Conservation (phyloP, 139 green algal species). For the Chlamydomonas eustigma region DNA sequence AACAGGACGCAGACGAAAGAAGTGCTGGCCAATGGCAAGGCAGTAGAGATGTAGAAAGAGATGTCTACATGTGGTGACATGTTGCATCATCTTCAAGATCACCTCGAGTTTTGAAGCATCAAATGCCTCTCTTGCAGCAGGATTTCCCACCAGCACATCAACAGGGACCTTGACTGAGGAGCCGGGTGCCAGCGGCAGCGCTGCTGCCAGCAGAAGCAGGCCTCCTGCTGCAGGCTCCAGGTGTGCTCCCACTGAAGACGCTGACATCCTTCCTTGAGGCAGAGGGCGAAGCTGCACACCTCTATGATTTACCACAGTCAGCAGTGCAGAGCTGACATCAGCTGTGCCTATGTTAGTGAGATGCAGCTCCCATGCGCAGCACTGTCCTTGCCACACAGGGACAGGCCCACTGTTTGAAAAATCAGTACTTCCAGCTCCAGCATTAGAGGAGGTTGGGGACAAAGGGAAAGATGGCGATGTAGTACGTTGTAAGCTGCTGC, state of each 20-base stretch:
- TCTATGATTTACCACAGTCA: slow-evolving; percentile 22
- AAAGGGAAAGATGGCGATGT: too few species aligned
- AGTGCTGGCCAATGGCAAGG: too few species aligned
- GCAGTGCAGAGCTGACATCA: slow-evolving; percentile 6
- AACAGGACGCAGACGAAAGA: too few species aligned
- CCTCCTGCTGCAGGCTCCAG: background rate
- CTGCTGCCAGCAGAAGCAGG: background rate
- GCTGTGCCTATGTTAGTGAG: slow-evolving; percentile 30
- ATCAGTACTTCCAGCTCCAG: background rate
- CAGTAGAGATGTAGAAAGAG: too few species aligned
- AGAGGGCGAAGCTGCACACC: slow-evolving; percentile 28
- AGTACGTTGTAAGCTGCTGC: too few species aligned
- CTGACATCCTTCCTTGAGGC: slow-evolving; percentile 7
- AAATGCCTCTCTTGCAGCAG: slow-evolving; percentile 10
- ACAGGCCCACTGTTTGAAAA: slow-evolving; percentile 11
- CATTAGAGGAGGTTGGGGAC: background rate
- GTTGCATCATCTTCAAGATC: background rate
- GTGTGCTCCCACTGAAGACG: slow-evolving; percentile 18
- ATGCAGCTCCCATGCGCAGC: slow-evolving; percentile 24
- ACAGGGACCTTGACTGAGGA: background rate
- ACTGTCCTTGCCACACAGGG: slow-evolving; percentile 11
- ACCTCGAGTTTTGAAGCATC: slow-evolving; percentile 23
- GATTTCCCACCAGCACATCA: slow-evolving; percentile 10
- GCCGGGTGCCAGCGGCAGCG: slow-evolving; percentile 26
- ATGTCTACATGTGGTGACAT: too few species aligned